Evolutionary conservation across 495 filamentous ascomycete genomes (phyloP).

Genomic region (Cercophora samala): DNA sequence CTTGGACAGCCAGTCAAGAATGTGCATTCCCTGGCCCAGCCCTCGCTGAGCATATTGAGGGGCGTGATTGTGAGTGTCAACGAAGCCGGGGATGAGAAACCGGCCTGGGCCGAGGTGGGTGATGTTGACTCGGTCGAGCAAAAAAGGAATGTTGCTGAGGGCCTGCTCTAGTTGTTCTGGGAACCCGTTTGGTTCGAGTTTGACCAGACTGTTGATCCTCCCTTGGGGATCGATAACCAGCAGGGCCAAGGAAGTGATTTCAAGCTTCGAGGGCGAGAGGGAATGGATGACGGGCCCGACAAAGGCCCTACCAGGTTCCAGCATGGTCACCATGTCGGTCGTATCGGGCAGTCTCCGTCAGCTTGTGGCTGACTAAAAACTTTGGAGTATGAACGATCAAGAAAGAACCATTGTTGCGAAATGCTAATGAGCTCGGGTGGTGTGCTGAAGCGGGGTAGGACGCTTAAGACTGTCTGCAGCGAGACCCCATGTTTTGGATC

Average conservation of each 20-base stretch:
- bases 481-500: too few relatives aligned
- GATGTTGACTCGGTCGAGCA: slow-evolving; percentile 24
- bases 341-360: too few relatives aligned
- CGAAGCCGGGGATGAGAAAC: slow-evolving; percentile 59
- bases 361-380: too few relatives aligned
- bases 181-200: neutral
- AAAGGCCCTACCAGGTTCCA: neutral
- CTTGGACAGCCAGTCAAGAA: slow-evolving; percentile 58
- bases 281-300: slow-evolving; percentile 56
- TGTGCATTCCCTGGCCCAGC: slow-evolving; percentile 53
- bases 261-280: slow-evolving; percentile 36
- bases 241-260: slow-evolving; percentile 48
- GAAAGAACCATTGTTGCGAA: too few relatives aligned
- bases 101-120: slow-evolving; percentile 46
- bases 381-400: too few relatives aligned
- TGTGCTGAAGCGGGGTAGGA: too few relatives aligned
- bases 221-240: slow-evolving; percentile 43
- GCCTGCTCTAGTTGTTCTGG: slow-evolving; percentile 3
- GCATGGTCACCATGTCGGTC: too few relatives aligned
- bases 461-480: too few relatives aligned
- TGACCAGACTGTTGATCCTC: slow-evolving; percentile 38
- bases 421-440: too few relatives aligned
- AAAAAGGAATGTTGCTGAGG: slow-evolving; percentile 18
- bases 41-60: slow-evolving; percentile 63
- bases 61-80: slow-evolving; percentile 65